These are phyloP conservation scores for Leersia perrieri DNA, from an alignment of 176 grass and related monocot species.

Conservation along the genomic window DNA sequence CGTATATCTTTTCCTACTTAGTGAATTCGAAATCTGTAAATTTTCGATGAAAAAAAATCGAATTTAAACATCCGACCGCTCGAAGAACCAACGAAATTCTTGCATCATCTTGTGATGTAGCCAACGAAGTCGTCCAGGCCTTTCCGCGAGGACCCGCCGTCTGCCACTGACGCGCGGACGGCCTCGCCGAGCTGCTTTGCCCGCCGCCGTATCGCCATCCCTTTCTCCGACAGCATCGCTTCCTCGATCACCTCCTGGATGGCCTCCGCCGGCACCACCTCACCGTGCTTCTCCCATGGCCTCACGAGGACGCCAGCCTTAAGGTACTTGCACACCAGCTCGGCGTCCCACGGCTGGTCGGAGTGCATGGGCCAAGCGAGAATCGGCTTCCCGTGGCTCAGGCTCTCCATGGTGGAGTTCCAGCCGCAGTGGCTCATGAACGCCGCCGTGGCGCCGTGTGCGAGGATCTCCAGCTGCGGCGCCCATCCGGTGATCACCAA, in stretches of 20 bases:
- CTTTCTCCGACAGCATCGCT: constrained; percentile 34
- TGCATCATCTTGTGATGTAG: constrained; percentile 27
- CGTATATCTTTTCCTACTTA: too few species aligned
- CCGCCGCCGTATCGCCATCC: not conserved
- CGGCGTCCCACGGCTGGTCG: constrained; percentile 49
- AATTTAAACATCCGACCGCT: not conserved
- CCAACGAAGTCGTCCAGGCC: constrained; percentile 36
- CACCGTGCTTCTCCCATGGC: constrained; percentile 21
- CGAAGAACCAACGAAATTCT: not conserved
- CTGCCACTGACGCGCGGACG: not conserved
- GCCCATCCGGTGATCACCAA: constrained; percentile 53
- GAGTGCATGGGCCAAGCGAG: constrained; percentile 60
- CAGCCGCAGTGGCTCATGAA: constrained; percentile 76
- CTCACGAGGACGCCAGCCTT: constrained; percentile 18
- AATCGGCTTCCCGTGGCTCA: constrained; percentile 48
- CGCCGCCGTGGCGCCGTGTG: constrained; percentile 39
- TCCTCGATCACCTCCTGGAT: constrained; percentile 17
- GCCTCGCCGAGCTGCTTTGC: constrained; percentile 16
- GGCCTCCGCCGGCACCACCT: constrained; percentile 7
- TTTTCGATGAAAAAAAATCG: not conserved
- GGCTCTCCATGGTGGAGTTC: constrained; percentile 62
- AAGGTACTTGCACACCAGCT: constrained; percentile 19
- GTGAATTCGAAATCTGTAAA: not conserved
- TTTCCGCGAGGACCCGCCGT: constrained; percentile 13
- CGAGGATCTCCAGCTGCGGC: constrained; percentile 59